Conservation (phyloP, 768 basidiomycete genomes). For the Rubroboletus pulcherrimus region DNA sequence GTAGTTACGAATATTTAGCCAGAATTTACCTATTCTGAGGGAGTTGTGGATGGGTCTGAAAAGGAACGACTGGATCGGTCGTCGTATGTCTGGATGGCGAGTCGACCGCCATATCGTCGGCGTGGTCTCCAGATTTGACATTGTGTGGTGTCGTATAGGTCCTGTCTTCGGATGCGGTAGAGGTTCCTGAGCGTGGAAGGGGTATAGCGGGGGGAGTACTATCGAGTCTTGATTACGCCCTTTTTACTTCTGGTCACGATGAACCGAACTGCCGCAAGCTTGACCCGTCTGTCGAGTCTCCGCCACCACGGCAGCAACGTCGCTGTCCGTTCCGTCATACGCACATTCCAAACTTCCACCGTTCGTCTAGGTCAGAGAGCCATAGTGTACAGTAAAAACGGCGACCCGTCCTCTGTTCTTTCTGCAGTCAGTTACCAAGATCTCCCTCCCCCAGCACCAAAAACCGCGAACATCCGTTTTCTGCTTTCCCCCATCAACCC, state of each 20-base stretch:
- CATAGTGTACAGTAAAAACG: constrained; percentile 58
- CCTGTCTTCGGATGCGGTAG: too few species aligned
- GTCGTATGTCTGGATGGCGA: too few species aligned
- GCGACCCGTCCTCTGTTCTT: constrained; percentile 62
- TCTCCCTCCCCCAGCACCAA: constrained; percentile 50
- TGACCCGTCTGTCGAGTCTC: background rate
- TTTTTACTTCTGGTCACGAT: background rate
- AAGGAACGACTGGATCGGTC: too few species aligned
- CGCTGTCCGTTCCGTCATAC: constrained; percentile 1
- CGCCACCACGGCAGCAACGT: background rate
- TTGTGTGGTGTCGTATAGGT: too few species aligned
- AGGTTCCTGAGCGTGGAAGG: too few species aligned
- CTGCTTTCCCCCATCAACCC: constrained; percentile 77
- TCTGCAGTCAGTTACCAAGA: constrained; percentile 47
- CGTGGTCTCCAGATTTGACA: too few species aligned
- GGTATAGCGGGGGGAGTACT: too few species aligned
- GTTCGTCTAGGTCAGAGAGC: constrained; percentile 47
- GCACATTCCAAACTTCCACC: constrained; percentile 33
- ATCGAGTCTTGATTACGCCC: background rate
- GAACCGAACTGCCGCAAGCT: background rate
- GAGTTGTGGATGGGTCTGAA: too few species aligned
- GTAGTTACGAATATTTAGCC: too few species aligned
- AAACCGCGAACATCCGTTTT: constrained; percentile 61
- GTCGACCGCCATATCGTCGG: too few species aligned
- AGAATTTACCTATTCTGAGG: too few species aligned